These are phyloP conservation scores for Misopates orontium DNA, from an alignment of 257 asterid species.

Conservation along the genomic window DNA sequence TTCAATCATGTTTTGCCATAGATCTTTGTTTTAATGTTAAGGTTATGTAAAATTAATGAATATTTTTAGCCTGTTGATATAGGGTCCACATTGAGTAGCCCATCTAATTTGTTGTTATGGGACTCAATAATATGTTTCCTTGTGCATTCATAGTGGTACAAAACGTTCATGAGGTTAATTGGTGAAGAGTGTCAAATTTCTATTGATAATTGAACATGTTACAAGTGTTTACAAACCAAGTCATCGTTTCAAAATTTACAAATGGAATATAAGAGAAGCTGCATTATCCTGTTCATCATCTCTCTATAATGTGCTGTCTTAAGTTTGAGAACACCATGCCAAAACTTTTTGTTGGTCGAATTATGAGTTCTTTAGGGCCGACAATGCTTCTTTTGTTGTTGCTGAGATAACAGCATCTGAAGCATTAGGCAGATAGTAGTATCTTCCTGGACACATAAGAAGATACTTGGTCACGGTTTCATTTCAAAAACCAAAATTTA, in stretches of 20 bases:
- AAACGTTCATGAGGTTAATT: neutral
- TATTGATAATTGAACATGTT: neutral
- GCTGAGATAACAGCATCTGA: conserved; percentile 97
- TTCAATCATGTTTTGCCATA: neutral
- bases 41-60: too few relatives aligned
- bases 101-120: too few relatives aligned
- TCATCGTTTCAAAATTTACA: neutral
- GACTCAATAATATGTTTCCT: too few relatives aligned
- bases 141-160: too few relatives aligned
- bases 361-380: conserved; percentile 72
- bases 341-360: neutral
- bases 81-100: too few relatives aligned
- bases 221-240: neutral
- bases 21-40: neutral
- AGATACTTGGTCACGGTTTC: neutral
- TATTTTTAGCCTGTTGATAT: too few relatives aligned
- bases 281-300: neutral
- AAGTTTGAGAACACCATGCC: neutral
- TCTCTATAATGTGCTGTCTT: neutral
- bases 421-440: conserved; percentile 95
- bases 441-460: conserved; percentile 63
- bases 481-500: too few relatives aligned
- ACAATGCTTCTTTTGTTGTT: conserved; percentile 84
- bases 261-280: neutral
- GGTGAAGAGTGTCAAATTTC: neutral